Evolutionary conservation across 2,329 filamentous ascomycete species (phyloP), one percentile per base, ranked within the genome.

Genomic region (Calonectria naviculata): DNA sequence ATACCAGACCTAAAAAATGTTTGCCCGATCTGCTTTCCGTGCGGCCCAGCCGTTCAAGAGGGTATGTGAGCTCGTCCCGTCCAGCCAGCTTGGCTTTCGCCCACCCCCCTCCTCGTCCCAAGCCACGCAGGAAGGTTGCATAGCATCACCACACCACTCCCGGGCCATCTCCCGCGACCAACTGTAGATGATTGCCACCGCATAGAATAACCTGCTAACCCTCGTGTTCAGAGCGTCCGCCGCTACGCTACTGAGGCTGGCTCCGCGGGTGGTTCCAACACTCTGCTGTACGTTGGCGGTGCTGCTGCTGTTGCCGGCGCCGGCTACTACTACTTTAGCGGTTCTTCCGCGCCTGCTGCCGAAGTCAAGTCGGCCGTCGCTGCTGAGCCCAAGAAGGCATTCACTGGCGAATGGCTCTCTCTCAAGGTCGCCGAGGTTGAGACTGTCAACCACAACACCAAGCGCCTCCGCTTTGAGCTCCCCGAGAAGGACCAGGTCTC

Each of bases 381-480:
- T 79, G 86, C 83, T 66, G 88, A 88, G 80, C 86, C 84, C 42
- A 86, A 84, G 75, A 81, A 83, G 46, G 78, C 89, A 52, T 88
- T 98, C 83, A 93, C 89, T 38, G 95, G 96, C 76, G 95, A 95
- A 76, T 98, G 95, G 85, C 83, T 98, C 74, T 92, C 91, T 73
- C 89, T 98, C 77, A 92, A 93, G 85, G 88, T 98, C 68, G 90
- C 94, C 68, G 91, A 93, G 67, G 89, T 95, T 61, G 93, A 97
- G 85, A 85, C 88, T 54, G 85, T 98, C 86, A 98, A 95, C 88
- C 93, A 95, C 89, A 98, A 98, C 89, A 97, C 95, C 79, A 98
- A 98, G 91, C 92, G 90, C 79, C 89, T 98, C 82, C 92, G 94
- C 78, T 98, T 99, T 85, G 91, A 93, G 79, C 91, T 98, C 49